These are phyloP conservation scores for Quercus mongolica DNA, from an alignment of 306 rosid species.

Conservation along the genomic window DNA sequence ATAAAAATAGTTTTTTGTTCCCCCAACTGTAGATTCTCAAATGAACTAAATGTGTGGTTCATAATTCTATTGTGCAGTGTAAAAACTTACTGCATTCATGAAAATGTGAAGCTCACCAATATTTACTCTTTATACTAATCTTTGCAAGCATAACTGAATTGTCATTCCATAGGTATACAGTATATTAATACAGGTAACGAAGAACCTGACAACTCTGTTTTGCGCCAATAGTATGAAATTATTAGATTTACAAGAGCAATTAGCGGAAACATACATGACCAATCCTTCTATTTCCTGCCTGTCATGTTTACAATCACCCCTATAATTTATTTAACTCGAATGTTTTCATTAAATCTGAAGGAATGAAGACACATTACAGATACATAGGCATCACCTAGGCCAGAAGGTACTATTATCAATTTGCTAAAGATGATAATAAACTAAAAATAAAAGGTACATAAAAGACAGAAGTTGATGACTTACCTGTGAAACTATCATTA, in stretches of 20 bases:
- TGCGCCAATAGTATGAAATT: background rate
- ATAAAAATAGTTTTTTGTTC: background rate
- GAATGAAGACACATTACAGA: background rate
- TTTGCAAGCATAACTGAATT: background rate
- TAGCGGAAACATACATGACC: background rate
- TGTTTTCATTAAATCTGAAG: background rate
- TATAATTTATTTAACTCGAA: background rate
- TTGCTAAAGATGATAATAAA: no score
- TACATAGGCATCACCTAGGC: no score
- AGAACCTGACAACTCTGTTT: background rate
- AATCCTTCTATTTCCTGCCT: background rate
- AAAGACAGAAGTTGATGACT: no score
- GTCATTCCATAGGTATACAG: background rate
- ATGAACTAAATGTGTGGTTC: background rate
- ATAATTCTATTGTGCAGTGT: slow-evolving; percentile 10
- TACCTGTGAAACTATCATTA: no score
- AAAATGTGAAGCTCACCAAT: background rate
- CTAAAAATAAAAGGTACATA: no score
- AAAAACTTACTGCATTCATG: background rate
- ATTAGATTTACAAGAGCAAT: background rate
- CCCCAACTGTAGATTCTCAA: background rate
- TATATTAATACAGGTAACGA: background rate
- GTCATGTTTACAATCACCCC: background rate
- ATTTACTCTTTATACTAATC: background rate
- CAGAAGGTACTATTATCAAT: no score